These are phyloP conservation scores for Gamarada debralockiae DNA, from an alignment of 495 filamentous ascomycete species.

Conservation along the genomic window DNA sequence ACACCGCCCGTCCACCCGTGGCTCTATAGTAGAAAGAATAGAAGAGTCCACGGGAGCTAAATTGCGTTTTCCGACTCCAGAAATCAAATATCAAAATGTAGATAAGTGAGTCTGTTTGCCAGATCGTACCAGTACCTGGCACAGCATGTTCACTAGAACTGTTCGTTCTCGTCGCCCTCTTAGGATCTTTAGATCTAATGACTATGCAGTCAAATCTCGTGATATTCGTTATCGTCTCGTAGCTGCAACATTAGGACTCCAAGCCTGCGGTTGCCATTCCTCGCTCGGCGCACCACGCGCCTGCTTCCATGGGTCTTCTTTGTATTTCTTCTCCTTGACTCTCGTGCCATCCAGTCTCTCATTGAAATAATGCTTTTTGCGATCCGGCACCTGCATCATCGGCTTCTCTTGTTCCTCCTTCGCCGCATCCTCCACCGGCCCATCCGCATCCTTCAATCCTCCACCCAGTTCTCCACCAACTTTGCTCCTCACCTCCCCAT, in stretches of 20 bases:
- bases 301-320: constrained; percentile 60
- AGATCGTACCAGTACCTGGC: too few species aligned
- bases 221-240: constrained; percentile 8
- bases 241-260: constrained; percentile 48
- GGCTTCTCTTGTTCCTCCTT: neutral
- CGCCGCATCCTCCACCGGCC: neutral
- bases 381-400: neutral
- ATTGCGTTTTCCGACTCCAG: too few species aligned
- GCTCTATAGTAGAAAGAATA: too few species aligned
- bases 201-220: too few species aligned
- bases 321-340: constrained; percentile 23
- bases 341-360: constrained; percentile 16
- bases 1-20: too few species aligned
- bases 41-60: too few species aligned
- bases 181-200: too few species aligned
- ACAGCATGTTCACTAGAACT: too few species aligned
- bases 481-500: neutral
- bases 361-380: constrained; percentile 14
- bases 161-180: too few species aligned
- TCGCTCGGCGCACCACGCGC: constrained; percentile 55
- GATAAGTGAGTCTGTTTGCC: too few species aligned
- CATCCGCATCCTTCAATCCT: neutral
- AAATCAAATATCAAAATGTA: too few species aligned
- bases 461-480: neutral
- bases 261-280: constrained; percentile 73